These are phyloP conservation scores for Plenodomus biglobosus DNA, from an alignment of 2,329 filamentous ascomycete species.

Conservation along the genomic window DNA sequence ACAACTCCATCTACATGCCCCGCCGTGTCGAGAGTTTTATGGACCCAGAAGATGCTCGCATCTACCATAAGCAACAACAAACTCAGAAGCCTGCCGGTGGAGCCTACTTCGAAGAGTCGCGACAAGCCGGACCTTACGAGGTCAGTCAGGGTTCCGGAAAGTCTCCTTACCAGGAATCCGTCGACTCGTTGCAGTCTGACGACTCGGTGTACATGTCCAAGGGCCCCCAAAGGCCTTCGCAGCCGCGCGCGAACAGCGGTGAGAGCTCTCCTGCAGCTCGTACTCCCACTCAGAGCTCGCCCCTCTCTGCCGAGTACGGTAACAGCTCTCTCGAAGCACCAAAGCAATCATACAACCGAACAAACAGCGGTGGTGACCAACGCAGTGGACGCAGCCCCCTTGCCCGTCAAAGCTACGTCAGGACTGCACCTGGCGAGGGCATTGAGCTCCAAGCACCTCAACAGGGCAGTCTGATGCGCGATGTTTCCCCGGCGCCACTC, in stretches of 20 bases:
- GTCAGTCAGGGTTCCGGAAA: constrained; percentile 26
- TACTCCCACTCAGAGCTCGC: constrained; percentile 28
- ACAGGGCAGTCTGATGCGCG: constrained; percentile 37
- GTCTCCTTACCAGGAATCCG: constrained; percentile 36
- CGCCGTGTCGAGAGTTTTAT: constrained; percentile 74
- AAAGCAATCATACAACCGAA: constrained; percentile 32
- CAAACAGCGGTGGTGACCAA: constrained; percentile 17
- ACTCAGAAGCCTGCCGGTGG: constrained; percentile 50
- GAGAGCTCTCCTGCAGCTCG: constrained; percentile 14
- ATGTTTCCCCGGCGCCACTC: constrained; percentile 38
- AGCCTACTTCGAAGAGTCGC: constrained; percentile 43
- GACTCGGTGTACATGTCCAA: constrained; percentile 39
- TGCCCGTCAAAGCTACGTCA: constrained; percentile 49
- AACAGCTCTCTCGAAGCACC: constrained; percentile 31
- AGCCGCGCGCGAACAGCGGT: constrained; percentile 30
- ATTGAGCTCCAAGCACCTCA: constrained; percentile 44
- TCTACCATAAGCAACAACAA: constrained; percentile 69
- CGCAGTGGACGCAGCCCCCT: constrained; percentile 50
- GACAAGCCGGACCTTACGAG: constrained; percentile 29
- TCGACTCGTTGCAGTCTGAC: constrained; percentile 38
- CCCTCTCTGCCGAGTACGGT: constrained; percentile 33
- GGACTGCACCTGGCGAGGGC: constrained; percentile 36
- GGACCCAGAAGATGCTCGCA: constrained; percentile 72
- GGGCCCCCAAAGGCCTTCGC: constrained; percentile 26
- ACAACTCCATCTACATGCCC: constrained; percentile 66